Percentiles rank a stretch among this genome's conserved stretches.
Evolutionary conservation across 257 asterid species (phyloP).

Genomic region (Sherardia arvensis): DNA sequence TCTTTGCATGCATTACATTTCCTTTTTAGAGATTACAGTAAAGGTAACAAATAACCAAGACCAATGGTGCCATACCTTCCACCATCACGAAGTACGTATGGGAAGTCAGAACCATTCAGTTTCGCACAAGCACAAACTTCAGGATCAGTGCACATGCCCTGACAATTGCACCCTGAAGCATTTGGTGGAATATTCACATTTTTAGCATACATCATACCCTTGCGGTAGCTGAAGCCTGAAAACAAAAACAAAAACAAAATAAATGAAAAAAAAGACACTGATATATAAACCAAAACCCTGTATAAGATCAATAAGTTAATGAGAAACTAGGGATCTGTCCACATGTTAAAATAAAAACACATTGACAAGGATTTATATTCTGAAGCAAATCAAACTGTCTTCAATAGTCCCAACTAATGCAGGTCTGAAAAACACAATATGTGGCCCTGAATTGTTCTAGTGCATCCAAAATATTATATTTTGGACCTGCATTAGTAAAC

Average conservation of each 20-base stretch:
- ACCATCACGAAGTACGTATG: conserved; percentile 62
- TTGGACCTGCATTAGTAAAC: no score
- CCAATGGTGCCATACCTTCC: conserved; percentile 42
- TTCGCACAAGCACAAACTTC: conserved; percentile 67
- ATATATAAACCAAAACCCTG: not conserved
- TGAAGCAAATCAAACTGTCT: no score
- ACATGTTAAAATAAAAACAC: no score
- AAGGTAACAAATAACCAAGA: not conserved
- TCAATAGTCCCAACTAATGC: no score
- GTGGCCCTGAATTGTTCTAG: no score
- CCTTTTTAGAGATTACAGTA: not conserved
- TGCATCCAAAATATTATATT: no score
- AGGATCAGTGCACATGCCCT: conserved; percentile 49
- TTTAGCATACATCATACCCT: conserved; percentile 36
- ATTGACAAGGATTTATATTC: no score
- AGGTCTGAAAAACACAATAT: no score
- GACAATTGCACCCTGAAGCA: conserved; percentile 62
- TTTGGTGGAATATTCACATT: conserved; percentile 30
- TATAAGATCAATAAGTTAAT: not conserved
- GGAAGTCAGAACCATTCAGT: conserved; percentile 77
- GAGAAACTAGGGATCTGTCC: no score
- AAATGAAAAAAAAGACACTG: not conserved
- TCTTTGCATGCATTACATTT: not conserved
- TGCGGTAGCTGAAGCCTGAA: conserved; percentile 55
- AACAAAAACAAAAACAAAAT: conserved; percentile 2